Conservation (phyloP, 2,329 filamentous ascomycete species). For the Colletotrichum destructivum region DNA sequence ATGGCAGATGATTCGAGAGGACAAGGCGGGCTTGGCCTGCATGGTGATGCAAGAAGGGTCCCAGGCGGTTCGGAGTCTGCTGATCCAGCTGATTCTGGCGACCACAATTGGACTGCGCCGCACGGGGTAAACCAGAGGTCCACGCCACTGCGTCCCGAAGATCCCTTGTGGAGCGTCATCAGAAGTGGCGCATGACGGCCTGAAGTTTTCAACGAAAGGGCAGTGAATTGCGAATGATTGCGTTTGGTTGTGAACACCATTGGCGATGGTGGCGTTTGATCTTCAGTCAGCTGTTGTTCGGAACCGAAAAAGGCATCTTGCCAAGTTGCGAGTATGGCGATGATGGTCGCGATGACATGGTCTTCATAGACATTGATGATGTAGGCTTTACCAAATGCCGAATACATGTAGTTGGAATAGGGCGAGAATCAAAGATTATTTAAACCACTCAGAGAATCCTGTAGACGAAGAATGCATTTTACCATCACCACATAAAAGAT, state of each 20-base stretch:
- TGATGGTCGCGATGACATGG: not conserved
- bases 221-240: not conserved
- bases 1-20: rapidly evolving
- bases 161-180: slow-evolving; percentile 19
- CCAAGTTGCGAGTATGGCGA: not conserved
- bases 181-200: slow-evolving; percentile 11
- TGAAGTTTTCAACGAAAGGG: not conserved
- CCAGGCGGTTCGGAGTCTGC: slow-evolving; percentile 4
- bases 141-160: slow-evolving; percentile 8
- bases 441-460: not conserved
- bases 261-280: slow-evolving; percentile 13
- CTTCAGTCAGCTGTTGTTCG: slow-evolving; percentile 11
- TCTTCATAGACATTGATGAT: not conserved
- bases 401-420: too few species aligned
- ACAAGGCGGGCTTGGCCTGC: not conserved
- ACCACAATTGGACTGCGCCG: slow-evolving; percentile 34
- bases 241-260: not conserved
- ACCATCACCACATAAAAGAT: not conserved
- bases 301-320: not conserved
- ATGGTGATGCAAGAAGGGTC: slow-evolving; percentile 39
- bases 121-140: not conserved
- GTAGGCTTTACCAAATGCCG: not conserved
- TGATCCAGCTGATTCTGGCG: slow-evolving; percentile 18
- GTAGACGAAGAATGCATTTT: too few species aligned
- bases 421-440: not conserved